Percentiles rank a stretch among this genome's conserved stretches.
phyloP scores from a whole-genome alignment of 2,329 filamentous ascomycete species.

The Alternaria hordeiaustralica region DNA sequence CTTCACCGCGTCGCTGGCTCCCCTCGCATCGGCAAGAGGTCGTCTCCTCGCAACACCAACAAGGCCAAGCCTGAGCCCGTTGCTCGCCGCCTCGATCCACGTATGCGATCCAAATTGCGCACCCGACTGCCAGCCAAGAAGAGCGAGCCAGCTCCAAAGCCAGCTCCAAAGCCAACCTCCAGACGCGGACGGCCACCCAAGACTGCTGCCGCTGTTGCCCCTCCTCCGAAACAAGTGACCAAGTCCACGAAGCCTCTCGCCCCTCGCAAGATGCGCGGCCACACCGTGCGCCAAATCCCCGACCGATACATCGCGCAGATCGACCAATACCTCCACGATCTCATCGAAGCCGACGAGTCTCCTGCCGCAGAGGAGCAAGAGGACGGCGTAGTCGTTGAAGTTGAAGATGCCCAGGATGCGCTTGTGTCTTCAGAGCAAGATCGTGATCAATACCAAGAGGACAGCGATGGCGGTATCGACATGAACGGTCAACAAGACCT shows the following conservation, averaged over 20 bases:
- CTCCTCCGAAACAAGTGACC: neutral
- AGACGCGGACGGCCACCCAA: constrained; percentile 30
- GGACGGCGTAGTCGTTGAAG: neutral
- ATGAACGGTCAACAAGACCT: neutral
- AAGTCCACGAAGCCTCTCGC: constrained; percentile 13
- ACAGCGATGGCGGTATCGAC: neutral
- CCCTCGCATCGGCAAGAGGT: constrained; percentile 30
- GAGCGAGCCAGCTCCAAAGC: constrained; percentile 3
- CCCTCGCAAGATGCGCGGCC: constrained; percentile 36
- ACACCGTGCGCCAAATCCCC: constrained; percentile 34
- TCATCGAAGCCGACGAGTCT: constrained; percentile 1
- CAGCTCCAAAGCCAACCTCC: neutral
- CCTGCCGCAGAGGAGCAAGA: neutral
- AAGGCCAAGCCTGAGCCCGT: constrained; percentile 12
- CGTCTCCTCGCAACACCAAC: constrained; percentile 14
- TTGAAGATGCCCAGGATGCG: neutral
- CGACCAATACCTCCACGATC: constrained; percentile 3
- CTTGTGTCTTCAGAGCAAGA: constrained; percentile 2
- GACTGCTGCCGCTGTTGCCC: constrained; percentile 6
- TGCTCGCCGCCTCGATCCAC: constrained; percentile 24
- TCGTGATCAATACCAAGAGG: neutral
- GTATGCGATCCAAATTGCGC: constrained; percentile 28
- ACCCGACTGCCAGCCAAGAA: constrained; percentile 25
- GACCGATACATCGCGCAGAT: constrained; percentile 24
- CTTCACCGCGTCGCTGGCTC: constrained; percentile 26